Conservation (phyloP, 441 rosid genomes). For the Adansonia madagascariensis region DNA sequence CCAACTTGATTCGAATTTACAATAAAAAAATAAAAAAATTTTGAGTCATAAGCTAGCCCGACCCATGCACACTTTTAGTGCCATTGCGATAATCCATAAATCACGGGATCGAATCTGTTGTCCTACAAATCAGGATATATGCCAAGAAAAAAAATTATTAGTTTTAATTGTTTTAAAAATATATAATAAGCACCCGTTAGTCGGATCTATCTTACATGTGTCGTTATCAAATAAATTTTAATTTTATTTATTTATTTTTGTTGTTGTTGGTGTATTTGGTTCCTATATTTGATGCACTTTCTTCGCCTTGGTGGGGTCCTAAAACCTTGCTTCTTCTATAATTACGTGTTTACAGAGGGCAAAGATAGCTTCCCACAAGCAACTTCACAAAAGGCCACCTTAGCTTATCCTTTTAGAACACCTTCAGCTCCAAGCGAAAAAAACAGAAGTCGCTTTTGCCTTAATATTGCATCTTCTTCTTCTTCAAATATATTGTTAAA, state of each 20-base stretch:
- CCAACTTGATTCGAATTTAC: no score
- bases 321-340: background rate
- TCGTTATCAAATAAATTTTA: background rate
- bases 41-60: no score
- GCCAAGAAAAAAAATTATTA: no score
- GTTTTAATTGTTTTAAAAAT: no score
- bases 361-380: conserved; percentile 24
- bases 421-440: conserved; percentile 33
- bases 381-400: conserved; percentile 20
- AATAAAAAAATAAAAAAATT: no score
- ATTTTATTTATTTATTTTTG: background rate
- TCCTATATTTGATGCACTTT: conserved; percentile 8
- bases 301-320: conserved; percentile 15
- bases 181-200: no score
- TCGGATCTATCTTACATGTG: background rate
- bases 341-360: conserved; percentile 34
- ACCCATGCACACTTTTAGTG: background rate
- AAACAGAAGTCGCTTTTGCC: conserved; percentile 14
- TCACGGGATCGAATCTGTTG: no score
- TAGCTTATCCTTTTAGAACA: conserved; percentile 21
- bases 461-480: conserved; percentile 27
- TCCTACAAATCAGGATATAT: no score
- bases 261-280: background rate
- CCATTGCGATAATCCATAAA: background rate
- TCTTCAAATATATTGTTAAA: conserved; percentile 25